Evolutionary conservation across 495 filamentous ascomycete species (phyloP), one percentile per base, ranked within the genome.

Genomic region (Penicillium verhagenii): DNA sequence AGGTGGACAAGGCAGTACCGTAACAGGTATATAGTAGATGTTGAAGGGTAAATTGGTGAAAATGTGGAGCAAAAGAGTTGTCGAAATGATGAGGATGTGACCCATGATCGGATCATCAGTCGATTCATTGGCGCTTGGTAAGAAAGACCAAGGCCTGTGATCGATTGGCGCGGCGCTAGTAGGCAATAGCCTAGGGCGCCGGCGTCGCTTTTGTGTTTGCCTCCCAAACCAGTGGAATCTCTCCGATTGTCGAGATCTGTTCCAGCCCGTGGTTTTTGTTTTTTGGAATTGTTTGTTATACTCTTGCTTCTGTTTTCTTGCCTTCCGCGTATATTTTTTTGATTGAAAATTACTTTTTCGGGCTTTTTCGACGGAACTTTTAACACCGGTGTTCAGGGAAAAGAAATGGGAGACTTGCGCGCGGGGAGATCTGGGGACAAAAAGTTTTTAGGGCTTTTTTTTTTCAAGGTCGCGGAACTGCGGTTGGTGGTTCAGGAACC

Each of bases 111-210:
- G 25, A 25, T 20, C 44, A 23, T 19, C 24, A 26, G 33, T 46
- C 49, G 43, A 49, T 58, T 31, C 37, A 28, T 33, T 42, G 50
- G 16, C 24, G 23, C 50, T 23, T 52, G 38, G 38, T 14, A 19
- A 23, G 26, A 28, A 28, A 28, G 10, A 6, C 10, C 26, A 6
- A 14, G 10, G 10, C 16, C 14, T 35, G 3, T 21, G 55, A 58
- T 52, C 52, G 60, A 43, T 60, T 60, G 57, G 63, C 57, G 58
- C 44, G 52, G 50, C 61, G 59, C 65, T 67, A 67, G 65, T 60
- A 47, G 26, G 50, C 59, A 67, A 65, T 67, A 67, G 65, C 57
- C 42, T 25, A 54, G 59, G 61, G 60, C 45, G 56, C 45, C 25
- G 43, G 48, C 42, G 35, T 31, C 26, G 37, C 38, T 21, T 42